Evolutionary conservation across 106 monocot genomes (phyloP), one percentile per base, ranked within the genome.

Genomic region (Triglochin maritima): DNA sequence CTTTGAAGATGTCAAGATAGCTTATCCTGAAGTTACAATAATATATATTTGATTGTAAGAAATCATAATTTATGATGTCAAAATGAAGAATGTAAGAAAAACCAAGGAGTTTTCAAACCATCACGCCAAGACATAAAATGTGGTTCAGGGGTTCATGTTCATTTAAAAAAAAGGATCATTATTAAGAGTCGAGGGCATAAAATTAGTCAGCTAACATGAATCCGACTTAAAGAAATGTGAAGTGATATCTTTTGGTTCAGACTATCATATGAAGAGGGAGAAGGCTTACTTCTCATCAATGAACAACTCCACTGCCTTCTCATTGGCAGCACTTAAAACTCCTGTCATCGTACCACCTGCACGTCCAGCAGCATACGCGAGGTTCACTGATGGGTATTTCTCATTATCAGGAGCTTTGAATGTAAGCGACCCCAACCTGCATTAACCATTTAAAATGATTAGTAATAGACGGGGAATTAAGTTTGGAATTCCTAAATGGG

Each of bases 261-360:
- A 29, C 29, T 29, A 29, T 29, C 29, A 29, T 29, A 29, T 29
- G 29, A 29, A 29, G 29, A 29, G 29, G 5, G 17, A 69, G n/a
- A 50, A 48, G 6, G 17, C 50, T 10, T 90, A 94, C 94, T 87
- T 85, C 74, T 90, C 89, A 76, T 81, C 79, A 45, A 94, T 85
- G 53, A 94, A 94, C 80, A 94, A 74, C 79, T 94, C 94, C 4
- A 94, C 94, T 12, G 94, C 94, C 76, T 90, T 90, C 81, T 94
- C 94, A 61, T 94, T 94, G 62, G 94, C 94, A 49, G 94, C 94
- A 75, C 94, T 94, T 11, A 94, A 83, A 49, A 94, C 94, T 59
- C 89, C 94, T 4, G 94, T 94, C 94, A 94, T 94, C 46, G 94
- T 94, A 53, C 94, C 94, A 53, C 94, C 94, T 56, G 94, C 89